Evolutionary conservation across 2,329 filamentous ascomycete genomes (phyloP), one percentile per base, ranked within the genome.

Genomic region (Ophiobolus disseminans): DNA sequence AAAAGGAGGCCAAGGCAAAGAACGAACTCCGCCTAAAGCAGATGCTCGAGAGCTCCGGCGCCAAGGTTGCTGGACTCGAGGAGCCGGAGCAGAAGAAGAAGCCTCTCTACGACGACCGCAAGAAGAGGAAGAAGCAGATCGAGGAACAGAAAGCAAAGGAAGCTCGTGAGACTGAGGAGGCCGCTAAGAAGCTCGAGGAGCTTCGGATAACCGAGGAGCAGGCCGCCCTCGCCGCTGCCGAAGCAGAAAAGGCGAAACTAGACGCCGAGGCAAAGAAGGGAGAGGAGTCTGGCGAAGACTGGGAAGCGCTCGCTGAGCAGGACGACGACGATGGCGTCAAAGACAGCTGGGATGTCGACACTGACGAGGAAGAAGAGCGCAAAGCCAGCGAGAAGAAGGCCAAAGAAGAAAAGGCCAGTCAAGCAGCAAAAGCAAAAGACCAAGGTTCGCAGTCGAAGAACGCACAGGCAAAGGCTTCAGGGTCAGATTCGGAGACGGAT

Each of bases 331-430:
- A 88, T 13, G 87, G 88, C 51, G 82, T 96, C 66, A 97, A 97
- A 76, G 93, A 97, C 59, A 93, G 88, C 78, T 97, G 93, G 93
- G 93, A 97, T 71, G 91, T 89, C 25, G 88, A 91, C 45, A 87
- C 86, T 2, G 89, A 90, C 39, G 88, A 90, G 5, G 89, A 91
- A 63, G 73, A 76, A 66, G 78, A 81, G 73, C 67, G 60, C 34
- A 75, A 75, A 57, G 58, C 67, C 17, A 62, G 63, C 16, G 54
- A 61, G 35, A 62, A 61, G 55, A 60, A 55, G 42, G 51, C 55
- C 22, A 60, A 60, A 28, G 56, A 58, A 22, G 59, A 59, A 32
- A 62, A 57, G 44, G 50, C 40, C 60, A 57, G 14, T 4, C 34
- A 45, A 17, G 42, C 38, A 22, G 42, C 34, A 20, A 25, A 32